Conservation (phyloP, 495 filamentous ascomycete genomes). For the Lichina pygmaea region DNA sequence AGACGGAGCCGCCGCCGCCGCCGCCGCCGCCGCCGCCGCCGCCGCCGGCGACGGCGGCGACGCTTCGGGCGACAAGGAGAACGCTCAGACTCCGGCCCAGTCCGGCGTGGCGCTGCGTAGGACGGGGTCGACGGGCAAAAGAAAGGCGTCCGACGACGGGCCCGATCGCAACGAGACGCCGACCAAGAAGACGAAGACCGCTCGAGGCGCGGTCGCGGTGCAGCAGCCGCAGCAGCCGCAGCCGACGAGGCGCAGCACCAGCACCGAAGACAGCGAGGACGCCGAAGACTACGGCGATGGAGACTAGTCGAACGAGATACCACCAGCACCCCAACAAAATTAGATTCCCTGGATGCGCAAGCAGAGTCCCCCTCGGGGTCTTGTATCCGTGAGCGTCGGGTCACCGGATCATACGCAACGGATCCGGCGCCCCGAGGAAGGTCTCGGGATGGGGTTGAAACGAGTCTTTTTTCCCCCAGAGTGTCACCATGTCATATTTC, state of each 20-base stretch:
- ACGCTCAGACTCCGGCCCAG: constrained; percentile 3
- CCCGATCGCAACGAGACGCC: background rate
- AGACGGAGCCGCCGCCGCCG: constrained; percentile 5
- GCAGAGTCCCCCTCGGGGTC: too few relatives aligned
- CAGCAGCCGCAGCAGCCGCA: background rate
- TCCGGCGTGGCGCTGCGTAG: background rate
- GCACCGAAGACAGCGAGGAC: background rate
- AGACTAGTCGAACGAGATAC: background rate
- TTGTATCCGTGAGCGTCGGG: too few relatives aligned
- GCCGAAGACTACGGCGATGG: background rate
- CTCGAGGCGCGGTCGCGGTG: background rate
- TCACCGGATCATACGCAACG: too few relatives aligned
- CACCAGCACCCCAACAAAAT: too few relatives aligned
- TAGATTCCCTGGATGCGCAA: too few relatives aligned
- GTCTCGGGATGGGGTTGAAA: too few relatives aligned
- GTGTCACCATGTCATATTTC: too few relatives aligned
- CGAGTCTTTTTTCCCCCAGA: too few relatives aligned
- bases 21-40: constrained; percentile 5
- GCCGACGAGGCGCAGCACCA: background rate
- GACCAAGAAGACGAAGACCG: background rate
- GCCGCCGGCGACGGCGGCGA: constrained; percentile 7
- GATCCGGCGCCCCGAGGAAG: too few relatives aligned
- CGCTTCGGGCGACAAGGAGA: constrained; percentile 8
- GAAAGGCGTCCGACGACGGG: constrained; percentile 1
- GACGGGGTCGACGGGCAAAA: constrained; percentile 4